A percentile compares a stretch with the other conserved stretches of the same genome.
These are phyloP conservation scores for Selenicereus undatus DNA, from an alignment of 148 eudicot genomes.

Conservation along the genomic window DNA sequence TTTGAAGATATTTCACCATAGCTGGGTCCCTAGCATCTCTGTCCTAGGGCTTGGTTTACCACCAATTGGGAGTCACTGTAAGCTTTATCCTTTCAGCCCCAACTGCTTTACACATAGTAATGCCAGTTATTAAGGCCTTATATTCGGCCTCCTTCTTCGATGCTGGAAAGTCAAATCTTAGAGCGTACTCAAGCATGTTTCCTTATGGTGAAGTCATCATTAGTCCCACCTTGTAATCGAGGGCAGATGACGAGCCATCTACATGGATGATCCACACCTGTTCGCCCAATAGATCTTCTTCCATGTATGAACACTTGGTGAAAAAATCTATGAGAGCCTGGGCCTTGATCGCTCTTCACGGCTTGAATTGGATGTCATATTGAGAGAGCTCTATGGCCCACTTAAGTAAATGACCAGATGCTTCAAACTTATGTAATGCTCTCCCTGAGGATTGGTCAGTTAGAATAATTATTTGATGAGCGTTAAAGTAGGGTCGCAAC, in stretches of 20 bases:
- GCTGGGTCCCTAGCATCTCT: background rate
- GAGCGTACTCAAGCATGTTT: background rate
- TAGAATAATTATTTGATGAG: too few relatives aligned
- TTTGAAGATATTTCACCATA: background rate
- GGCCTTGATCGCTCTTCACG: background rate
- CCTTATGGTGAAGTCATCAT: background rate
- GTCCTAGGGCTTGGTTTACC: background rate
- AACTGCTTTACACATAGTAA: background rate
- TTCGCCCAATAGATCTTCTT: background rate
- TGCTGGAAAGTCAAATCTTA: background rate
- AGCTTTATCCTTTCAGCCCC: background rate
- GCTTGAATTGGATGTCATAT: background rate
- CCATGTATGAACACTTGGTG: background rate
- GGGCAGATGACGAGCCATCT: background rate
- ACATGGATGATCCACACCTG: background rate
- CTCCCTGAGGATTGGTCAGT: background rate
- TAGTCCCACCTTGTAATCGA: background rate
- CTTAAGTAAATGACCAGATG: background rate
- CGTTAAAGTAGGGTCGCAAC: too few relatives aligned
- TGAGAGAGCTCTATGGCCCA: background rate
- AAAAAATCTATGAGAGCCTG: background rate
- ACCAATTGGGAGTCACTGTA: background rate
- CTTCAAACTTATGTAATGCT: too few relatives aligned
- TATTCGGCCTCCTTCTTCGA: background rate
- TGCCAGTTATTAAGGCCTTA: background rate